These are phyloP conservation scores for Pyrus hybrid DNA, from an alignment of 331 rosid species.

Conservation along the genomic window DNA sequence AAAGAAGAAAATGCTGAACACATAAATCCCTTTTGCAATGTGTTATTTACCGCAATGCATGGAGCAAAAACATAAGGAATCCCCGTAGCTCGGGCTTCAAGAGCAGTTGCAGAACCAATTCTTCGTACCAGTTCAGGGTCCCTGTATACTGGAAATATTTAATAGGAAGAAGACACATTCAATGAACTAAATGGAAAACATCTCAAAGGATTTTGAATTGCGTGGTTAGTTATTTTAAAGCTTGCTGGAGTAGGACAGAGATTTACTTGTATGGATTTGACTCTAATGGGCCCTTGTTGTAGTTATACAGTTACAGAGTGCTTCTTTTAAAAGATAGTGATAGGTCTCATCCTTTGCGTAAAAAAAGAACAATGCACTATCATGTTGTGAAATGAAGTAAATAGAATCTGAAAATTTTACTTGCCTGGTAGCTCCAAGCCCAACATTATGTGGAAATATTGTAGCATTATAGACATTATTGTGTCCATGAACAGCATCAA, in stretches of 20 bases:
- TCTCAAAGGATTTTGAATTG: not conserved
- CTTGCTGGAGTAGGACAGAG: not conserved
- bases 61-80: slow-evolving; percentile 44
- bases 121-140: slow-evolving; percentile 25
- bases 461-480: slow-evolving; percentile 48
- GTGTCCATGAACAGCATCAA: slow-evolving; percentile 83
- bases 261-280: not conserved
- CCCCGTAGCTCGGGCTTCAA: slow-evolving; percentile 41
- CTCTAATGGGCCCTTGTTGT: not conserved
- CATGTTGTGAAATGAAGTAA: not conserved
- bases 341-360: not conserved
- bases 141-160: slow-evolving; percentile 14
- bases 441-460: slow-evolving; percentile 60
- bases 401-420: not conserved
- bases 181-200: not conserved
- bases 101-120: slow-evolving; percentile 47
- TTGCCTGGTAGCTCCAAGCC: slow-evolving; percentile 65
- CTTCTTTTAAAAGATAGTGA: not conserved
- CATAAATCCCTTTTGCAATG: not conserved
- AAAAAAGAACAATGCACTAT: not conserved
- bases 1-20: not conserved
- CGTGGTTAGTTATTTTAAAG: not conserved
- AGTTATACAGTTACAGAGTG: not conserved
- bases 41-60: slow-evolving; percentile 32
- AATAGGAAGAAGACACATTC: not conserved